phyloP scores from a whole-genome alignment of 164 flowering plant species.

The Malania oleifera region DNA sequence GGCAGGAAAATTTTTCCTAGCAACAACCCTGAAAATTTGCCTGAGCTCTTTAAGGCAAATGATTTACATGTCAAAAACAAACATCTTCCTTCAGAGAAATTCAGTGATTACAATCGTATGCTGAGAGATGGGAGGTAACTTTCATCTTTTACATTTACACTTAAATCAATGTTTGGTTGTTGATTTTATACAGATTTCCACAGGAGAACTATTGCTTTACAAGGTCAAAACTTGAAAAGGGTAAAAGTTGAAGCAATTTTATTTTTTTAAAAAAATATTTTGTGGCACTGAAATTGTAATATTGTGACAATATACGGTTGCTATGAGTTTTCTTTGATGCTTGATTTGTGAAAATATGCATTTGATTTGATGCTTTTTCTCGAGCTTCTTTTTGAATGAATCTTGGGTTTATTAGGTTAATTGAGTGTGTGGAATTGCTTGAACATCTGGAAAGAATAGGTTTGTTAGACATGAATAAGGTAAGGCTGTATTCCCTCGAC shows the following conservation, averaged over 20 bases:
- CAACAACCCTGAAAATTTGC: conserved; percentile 7
- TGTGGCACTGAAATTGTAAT: not conserved
- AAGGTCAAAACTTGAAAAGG: conserved; percentile 1
- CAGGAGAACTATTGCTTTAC: not conserved
- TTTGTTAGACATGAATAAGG: conserved; percentile 80
- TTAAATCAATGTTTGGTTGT: not conserved
- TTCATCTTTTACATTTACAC: not conserved
- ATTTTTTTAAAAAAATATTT: too few species aligned
- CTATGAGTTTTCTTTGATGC: too few species aligned
- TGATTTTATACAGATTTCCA: not conserved
- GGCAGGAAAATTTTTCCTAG: conserved; percentile 19
- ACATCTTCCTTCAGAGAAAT: conserved; percentile 25
- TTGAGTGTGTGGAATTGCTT: conserved; percentile 63
- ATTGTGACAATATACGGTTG: not conserved
- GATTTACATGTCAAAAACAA: conserved; percentile 20
- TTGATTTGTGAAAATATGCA: too few species aligned
- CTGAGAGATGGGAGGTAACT: conserved; percentile 68
- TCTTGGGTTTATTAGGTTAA: conserved; percentile 43
- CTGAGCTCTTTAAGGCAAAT: conserved; percentile 23
- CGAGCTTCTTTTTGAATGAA: conserved; percentile 6
- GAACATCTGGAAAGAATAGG: conserved; percentile 67
- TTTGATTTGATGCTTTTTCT: too few species aligned
- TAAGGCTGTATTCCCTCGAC: conserved; percentile 16
- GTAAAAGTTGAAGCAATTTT: not conserved
- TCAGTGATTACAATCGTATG: conserved; percentile 44